A percentile compares a stretch with the other conserved stretches of the same genome.
phyloP scores from a whole-genome alignment of 352 stramenopile genomes.

The Globisporangium mamillatum region DNA sequence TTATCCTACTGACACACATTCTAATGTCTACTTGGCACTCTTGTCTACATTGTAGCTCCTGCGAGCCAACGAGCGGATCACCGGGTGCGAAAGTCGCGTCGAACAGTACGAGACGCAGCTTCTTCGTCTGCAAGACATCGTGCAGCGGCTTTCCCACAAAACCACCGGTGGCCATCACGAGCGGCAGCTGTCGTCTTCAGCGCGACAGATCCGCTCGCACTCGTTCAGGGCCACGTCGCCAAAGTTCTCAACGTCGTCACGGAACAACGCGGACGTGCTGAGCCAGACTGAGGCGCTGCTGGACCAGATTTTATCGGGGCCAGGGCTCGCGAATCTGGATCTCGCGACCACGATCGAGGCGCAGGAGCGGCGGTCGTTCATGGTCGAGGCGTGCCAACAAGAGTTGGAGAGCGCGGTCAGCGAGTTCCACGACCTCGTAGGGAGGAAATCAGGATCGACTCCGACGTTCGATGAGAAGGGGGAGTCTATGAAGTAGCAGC shows the following conservation, averaged over 20 bases:
- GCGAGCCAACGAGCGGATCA: constrained; percentile 42
- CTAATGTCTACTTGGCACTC: not conserved
- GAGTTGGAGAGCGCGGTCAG: constrained; percentile 52
- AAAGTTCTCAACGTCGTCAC: constrained; percentile 24
- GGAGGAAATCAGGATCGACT: not conserved
- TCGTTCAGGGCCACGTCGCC: constrained; percentile 10
- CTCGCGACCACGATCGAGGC: constrained; percentile 34
- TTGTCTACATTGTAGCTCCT: constrained; percentile 26
- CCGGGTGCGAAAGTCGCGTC: constrained; percentile 42
- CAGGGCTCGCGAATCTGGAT: constrained; percentile 29
- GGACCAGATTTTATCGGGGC: constrained; percentile 42
- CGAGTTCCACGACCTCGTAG: constrained; percentile 57
- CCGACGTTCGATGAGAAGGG: not conserved
- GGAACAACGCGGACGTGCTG: constrained; percentile 51
- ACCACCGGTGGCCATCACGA: constrained; percentile 14
- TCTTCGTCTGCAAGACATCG: constrained; percentile 32
- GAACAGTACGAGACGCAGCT: constrained; percentile 50
- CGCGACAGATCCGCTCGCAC: not conserved
- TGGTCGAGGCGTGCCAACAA: constrained; percentile 62
- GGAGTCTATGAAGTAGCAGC: not conserved
- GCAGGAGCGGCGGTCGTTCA: constrained; percentile 46
- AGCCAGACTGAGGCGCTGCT: constrained; percentile 54
- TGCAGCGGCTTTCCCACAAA: constrained; percentile 24
- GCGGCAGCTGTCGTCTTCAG: constrained; percentile 1
- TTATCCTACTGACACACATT: not conserved